Conservation (phyloP, 2,329 filamentous ascomycete genomes). For the Cyphellophora attinorum region DNA sequence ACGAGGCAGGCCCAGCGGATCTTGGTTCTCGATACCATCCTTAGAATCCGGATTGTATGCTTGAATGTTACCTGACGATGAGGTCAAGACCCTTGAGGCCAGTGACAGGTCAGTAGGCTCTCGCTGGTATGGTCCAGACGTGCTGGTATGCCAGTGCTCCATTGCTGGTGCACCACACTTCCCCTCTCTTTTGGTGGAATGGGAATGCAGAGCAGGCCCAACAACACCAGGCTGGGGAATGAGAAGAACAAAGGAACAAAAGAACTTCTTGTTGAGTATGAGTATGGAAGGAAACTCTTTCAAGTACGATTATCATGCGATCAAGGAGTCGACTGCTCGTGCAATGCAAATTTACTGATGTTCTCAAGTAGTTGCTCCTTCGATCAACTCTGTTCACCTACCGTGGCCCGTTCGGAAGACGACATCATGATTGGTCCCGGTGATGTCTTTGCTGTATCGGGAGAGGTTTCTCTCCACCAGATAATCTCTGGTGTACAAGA, state of each 20-base stretch:
- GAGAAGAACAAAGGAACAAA: slow-evolving; percentile 5
- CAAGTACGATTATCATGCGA: slow-evolving; percentile 6
- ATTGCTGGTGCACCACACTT: slow-evolving; percentile 2
- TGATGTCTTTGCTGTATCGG: neutral
- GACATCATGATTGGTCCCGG: neutral
- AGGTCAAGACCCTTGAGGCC: slow-evolving; percentile 30
- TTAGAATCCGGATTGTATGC: slow-evolving; percentile 24
- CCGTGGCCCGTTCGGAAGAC: neutral
- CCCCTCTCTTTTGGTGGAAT: slow-evolving; percentile 1
- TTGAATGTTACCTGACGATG: slow-evolving; percentile 34
- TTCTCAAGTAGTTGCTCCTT: neutral
- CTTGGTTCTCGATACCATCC: slow-evolving; percentile 18
- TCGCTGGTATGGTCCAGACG: slow-evolving; percentile 30
- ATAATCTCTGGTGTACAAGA: slow-evolving; percentile 13
- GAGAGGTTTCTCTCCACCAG: neutral
- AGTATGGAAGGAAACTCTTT: slow-evolving; percentile 3
- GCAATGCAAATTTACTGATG: slow-evolving; percentile 8
- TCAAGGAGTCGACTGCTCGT: slow-evolving; percentile 5
- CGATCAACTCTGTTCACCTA: neutral
- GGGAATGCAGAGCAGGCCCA: neutral
- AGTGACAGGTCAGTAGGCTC: slow-evolving; percentile 17
- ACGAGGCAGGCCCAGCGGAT: slow-evolving; percentile 4
- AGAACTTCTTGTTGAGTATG: neutral
- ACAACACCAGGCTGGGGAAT: slow-evolving; percentile 9
- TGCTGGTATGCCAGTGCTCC: slow-evolving; percentile 14